Evolutionary conservation across 192 early-diverging fungal species (phyloP), one percentile per base, ranked within the genome.

Genomic region (Rhizophagus sp.): DNA sequence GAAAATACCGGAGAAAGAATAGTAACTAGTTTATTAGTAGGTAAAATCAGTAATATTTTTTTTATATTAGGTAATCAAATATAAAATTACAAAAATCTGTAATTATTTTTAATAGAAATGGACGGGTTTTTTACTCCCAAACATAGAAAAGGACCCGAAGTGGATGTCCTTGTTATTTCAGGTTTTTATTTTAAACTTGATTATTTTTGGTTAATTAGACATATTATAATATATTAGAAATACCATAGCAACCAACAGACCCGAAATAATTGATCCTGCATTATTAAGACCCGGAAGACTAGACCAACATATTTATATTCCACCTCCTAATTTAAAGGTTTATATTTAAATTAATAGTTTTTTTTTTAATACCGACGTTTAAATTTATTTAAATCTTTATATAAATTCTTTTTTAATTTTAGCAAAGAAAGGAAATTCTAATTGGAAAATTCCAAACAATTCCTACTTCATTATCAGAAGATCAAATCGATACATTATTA

Each of bases 1-100:
- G 95, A 97, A 80, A 94, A 94, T 78, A 95, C 94, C 9, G 89
- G 90, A 22, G 93, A 96, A 68, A 90, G 97, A 27, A 94, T 97
- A 30, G 95, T 96, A n/a, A 96, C 97, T 44, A 89, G 91, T 30
- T 87, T 98, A 66, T 86, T 98, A 25, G 91, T 88, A 77, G 92
- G 90, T 91, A 87, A 65, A 5, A 11, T 27, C 27, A 5, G 0
- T 41, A 65, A 33, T 27, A 25, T 15, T 30, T 13, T 12, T 65
- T 19, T 10, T 65, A 65, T 4, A 12, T 47, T 47, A 47, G 0
- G 7, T 44, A 47, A 47, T 47, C 1, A 47, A 47, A 24, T 17
- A 2, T 49, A 13, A 30, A 34, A 24, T 49, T 80, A 10, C 36
- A 13, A 75, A 30, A 41, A 11, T 47, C 1, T 64, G 2, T 13